These are phyloP conservation scores for Sporothrix curviconia DNA, from an alignment of 2,329 filamentous ascomycete species.

Conservation along the genomic window DNA sequence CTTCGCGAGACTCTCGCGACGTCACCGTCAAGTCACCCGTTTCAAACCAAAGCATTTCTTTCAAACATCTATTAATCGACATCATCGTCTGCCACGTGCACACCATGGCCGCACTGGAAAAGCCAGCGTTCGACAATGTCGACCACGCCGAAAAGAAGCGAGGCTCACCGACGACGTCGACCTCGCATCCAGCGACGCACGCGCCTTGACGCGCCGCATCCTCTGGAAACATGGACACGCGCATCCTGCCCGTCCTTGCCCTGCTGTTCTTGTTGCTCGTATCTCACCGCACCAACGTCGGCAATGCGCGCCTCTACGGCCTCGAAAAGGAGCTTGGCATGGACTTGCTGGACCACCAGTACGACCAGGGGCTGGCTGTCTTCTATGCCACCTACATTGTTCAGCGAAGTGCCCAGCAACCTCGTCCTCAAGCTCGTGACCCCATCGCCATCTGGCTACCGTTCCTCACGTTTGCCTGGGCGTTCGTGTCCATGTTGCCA, in stretches of 20 bases:
- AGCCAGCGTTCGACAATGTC: conserved; percentile 39
- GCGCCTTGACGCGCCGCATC: conserved; percentile 34
- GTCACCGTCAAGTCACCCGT: no score
- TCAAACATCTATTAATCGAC: no score
- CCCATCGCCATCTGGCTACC: conserved; percentile 55
- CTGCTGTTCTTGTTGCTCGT: conserved; percentile 56
- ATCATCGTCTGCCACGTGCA: not conserved
- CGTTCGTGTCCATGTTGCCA: conserved; percentile 51
- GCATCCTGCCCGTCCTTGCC: conserved; percentile 56
- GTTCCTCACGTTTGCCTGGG: conserved; percentile 50
- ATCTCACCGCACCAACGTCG: conserved; percentile 69
- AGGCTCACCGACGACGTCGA: not conserved
- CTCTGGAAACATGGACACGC: conserved; percentile 51
- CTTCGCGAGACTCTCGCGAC: no score
- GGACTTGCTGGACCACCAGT: conserved; percentile 53
- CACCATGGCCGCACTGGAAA: not conserved
- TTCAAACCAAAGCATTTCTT: no score
- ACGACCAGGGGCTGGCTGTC: conserved; percentile 56
- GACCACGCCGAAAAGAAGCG: not conserved
- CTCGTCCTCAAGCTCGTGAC: conserved; percentile 56
- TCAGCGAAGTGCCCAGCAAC: conserved; percentile 57
- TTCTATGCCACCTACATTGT: conserved; percentile 61
- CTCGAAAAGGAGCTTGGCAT: conserved; percentile 54
- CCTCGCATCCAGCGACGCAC: not conserved
- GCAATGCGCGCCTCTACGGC: conserved; percentile 61